These are phyloP conservation scores for Hyphopichia khmerensis DNA, from an alignment of 1,139 yeast genomes.

Conservation along the genomic window DNA sequence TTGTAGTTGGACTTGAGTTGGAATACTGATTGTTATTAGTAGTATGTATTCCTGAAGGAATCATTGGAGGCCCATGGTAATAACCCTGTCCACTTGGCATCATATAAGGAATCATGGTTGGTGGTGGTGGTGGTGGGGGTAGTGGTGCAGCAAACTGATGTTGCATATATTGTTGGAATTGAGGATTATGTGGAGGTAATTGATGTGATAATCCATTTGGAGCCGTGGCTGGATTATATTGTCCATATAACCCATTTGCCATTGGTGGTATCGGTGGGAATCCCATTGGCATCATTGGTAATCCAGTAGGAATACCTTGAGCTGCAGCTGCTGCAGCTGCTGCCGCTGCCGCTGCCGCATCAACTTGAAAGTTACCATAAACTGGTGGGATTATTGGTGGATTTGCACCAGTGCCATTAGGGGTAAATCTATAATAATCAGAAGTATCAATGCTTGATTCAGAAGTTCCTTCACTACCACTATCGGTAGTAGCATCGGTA, in stretches of 20 bases:
- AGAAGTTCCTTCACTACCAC: slow-evolving; percentile 4
- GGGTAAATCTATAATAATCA: background rate
- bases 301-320: background rate
- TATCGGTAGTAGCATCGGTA: background rate
- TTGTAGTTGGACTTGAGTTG: background rate
- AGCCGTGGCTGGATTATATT: slow-evolving; percentile 2
- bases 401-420: background rate
- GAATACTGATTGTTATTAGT: background rate
- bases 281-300: slow-evolving; percentile 5
- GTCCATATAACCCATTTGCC: background rate
- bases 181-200: background rate
- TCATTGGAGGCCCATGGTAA: background rate
- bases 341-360: background rate
- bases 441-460: slow-evolving; percentile 4
- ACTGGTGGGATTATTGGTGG: background rate
- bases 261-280: slow-evolving; percentile 4
- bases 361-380: background rate
- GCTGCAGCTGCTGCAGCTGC: background rate
- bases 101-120: slow-evolving; percentile 5
- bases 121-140: slow-evolving; percentile 1
- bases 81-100: background rate
- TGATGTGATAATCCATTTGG: background rate
- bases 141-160: slow-evolving; percentile 1
- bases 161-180: slow-evolving; percentile 1
- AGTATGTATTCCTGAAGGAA: background rate